A percentile compares a stretch with the other conserved stretches of the same genome.
These are phyloP conservation scores for Fusarium palustre DNA, from an alignment of 2,329 filamentous ascomycete genomes.

Conservation along the genomic window DNA sequence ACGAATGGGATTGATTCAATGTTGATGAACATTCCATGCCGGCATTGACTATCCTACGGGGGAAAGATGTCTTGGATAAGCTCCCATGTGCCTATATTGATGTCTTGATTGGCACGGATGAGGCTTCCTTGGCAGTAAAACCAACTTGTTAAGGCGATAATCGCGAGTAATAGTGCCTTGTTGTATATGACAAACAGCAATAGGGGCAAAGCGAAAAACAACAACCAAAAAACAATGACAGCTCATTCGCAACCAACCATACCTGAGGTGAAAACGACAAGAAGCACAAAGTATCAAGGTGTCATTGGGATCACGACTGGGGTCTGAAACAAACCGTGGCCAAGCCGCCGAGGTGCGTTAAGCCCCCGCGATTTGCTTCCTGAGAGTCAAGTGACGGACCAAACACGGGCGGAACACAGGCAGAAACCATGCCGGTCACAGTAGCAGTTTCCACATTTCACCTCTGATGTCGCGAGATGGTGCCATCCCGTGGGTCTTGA, in stretches of 20 bases:
- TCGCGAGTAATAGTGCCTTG: background rate
- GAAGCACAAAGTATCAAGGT: slow-evolving; percentile 26
- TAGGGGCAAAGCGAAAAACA: background rate
- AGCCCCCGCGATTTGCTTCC: slow-evolving; percentile 42
- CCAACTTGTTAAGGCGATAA: background rate
- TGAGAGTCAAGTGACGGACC: slow-evolving; percentile 19
- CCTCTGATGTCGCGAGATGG: slow-evolving; percentile 38
- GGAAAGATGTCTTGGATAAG: slow-evolving; percentile 28
- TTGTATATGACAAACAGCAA: background rate
- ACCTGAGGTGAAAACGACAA: slow-evolving; percentile 1
- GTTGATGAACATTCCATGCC: slow-evolving; percentile 21
- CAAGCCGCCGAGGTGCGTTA: slow-evolving; percentile 25
- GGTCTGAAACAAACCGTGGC: slow-evolving; percentile 46
- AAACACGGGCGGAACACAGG: slow-evolving; percentile 10
- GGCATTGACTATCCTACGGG: slow-evolving; percentile 24
- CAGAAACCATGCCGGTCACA: slow-evolving; percentile 33
- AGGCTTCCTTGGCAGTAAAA: slow-evolving; percentile 3
- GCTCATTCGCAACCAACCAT: background rate
- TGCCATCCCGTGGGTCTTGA: slow-evolving; percentile 39
- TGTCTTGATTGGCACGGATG: slow-evolving; percentile 25
- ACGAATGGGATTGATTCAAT: slow-evolving; percentile 26
- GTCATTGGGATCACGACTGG: slow-evolving; percentile 19
- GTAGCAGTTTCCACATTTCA: slow-evolving; percentile 37
- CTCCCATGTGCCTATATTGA: slow-evolving; percentile 11
- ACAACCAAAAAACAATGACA: background rate